Conservation (phyloP, 2,329 filamentous ascomycete species). For the Ophiocordyceps camponoti-leonardi region DNA sequence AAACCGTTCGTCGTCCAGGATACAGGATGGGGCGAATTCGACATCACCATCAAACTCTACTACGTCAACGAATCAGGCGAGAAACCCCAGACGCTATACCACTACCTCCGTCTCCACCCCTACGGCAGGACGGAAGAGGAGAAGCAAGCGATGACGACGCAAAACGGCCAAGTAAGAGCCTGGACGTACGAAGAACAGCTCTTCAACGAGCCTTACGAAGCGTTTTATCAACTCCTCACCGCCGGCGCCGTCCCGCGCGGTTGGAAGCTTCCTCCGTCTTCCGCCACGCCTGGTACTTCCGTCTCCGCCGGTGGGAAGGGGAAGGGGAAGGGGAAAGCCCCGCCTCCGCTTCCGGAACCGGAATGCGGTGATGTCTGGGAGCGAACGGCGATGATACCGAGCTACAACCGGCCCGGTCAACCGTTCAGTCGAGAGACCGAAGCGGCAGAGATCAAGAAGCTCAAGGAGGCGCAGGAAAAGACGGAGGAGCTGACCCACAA, state of each 20-base stretch:
- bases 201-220: constrained; percentile 92
- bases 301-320: constrained; percentile 35
- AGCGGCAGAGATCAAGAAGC: constrained; percentile 40
- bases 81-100: constrained; percentile 91
- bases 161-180: constrained; percentile 48
- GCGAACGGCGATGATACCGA: constrained; percentile 59
- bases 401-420: constrained; percentile 45
- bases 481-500: constrained; percentile 42
- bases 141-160: constrained; percentile 39
- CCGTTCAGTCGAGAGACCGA: constrained; percentile 62
- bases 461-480: constrained; percentile 46
- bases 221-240: constrained; percentile 78
- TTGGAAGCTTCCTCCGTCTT: constrained; percentile 12
- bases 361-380: constrained; percentile 38
- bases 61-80: constrained; percentile 77
- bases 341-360: constrained; percentile 17
- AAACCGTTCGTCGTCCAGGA: constrained; percentile 70
- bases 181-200: constrained; percentile 89
- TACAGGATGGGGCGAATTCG: constrained; percentile 97
- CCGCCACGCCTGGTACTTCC: constrained; percentile 2
- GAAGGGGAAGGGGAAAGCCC: constrained; percentile 24
- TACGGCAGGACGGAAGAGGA: constrained; percentile 71
- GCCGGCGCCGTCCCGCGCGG: constrained; percentile 42
- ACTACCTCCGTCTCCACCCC: constrained; percentile 78
- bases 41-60: constrained; percentile 88